These are phyloP conservation scores for Fusarium abutilonis DNA, from an alignment of 2,329 filamentous ascomycete species.

Conservation along the genomic window DNA sequence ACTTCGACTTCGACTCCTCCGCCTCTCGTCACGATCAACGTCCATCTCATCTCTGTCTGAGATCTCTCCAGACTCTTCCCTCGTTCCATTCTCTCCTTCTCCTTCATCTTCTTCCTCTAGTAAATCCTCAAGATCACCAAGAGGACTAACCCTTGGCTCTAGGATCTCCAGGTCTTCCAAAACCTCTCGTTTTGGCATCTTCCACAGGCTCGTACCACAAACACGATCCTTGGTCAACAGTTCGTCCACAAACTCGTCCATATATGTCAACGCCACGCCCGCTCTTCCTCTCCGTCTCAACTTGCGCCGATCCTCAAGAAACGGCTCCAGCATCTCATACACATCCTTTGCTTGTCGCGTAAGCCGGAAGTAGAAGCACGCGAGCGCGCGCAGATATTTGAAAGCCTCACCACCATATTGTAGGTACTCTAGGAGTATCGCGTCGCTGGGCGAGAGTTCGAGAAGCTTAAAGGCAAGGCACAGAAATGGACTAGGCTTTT, in stretches of 20 bases:
- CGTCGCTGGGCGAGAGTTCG: slow-evolving; percentile 83
- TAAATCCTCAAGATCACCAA: slow-evolving; percentile 81
- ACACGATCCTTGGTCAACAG: slow-evolving; percentile 87
- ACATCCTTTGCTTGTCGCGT: slow-evolving; percentile 85
- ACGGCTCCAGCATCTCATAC: slow-evolving; percentile 81
- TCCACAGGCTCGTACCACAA: slow-evolving; percentile 91
- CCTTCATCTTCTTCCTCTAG: slow-evolving; percentile 68
- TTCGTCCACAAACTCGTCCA: slow-evolving; percentile 96
- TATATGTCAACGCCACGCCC: slow-evolving; percentile 78
- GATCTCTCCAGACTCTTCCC: slow-evolving; percentile 56
- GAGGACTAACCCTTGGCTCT: slow-evolving; percentile 83
- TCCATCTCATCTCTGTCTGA: slow-evolving; percentile 54
- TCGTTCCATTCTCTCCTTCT: slow-evolving; percentile 45
- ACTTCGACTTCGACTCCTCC: slow-evolving; percentile 39
- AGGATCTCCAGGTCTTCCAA: slow-evolving; percentile 90
- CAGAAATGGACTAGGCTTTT: slow-evolving; percentile 91
- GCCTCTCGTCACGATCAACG: slow-evolving; percentile 49
- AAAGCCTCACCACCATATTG: slow-evolving; percentile 78
- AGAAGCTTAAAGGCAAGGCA: slow-evolving; percentile 95
- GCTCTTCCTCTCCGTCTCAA: slow-evolving; percentile 78
- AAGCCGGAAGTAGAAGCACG: slow-evolving; percentile 91
- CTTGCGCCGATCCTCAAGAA: slow-evolving; percentile 84
- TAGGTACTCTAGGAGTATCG: slow-evolving; percentile 83
- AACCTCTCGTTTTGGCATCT: slow-evolving; percentile 82
- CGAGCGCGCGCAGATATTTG: slow-evolving; percentile 89